These are phyloP conservation scores for Paramecium primaurelia DNA, from an alignment of 73 alveolate species.

Conservation along the genomic window DNA sequence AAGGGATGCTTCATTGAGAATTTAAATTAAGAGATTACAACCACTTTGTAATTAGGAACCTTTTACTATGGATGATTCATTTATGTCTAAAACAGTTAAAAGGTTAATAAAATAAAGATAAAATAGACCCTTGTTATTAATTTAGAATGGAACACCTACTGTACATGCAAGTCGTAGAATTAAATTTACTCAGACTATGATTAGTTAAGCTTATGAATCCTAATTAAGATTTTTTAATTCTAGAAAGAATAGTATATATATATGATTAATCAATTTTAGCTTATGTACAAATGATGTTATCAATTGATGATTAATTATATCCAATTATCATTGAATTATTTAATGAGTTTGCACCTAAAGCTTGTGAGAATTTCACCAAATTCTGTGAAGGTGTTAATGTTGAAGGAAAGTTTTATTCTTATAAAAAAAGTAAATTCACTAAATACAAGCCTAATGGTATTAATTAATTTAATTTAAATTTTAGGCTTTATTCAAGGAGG, in stretches of 20 bases:
- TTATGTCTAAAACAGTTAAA: not conserved
- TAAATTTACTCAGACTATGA: not conserved
- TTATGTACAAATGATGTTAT: not conserved
- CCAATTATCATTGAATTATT: slow-evolving; percentile 34
- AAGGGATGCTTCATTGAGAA: not conserved
- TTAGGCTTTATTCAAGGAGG: slow-evolving; percentile 46
- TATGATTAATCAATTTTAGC: not conserved
- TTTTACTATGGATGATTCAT: slow-evolving; percentile 25
- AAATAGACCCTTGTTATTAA: slow-evolving; percentile 4
- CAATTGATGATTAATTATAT: not conserved
- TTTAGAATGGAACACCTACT: slow-evolving; percentile 39
- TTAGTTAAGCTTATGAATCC: not conserved
- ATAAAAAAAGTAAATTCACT: slow-evolving; percentile 21
- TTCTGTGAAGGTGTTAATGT: slow-evolving; percentile 58
- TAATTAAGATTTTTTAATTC: not conserved
- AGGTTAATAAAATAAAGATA: not conserved
- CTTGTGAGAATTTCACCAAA: slow-evolving; percentile 55
- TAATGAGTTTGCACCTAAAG: slow-evolving; percentile 59
- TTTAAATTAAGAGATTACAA: not conserved
- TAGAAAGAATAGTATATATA: not conserved
- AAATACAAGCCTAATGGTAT: slow-evolving; percentile 43
- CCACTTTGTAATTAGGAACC: not conserved
- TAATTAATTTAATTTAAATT: not conserved
- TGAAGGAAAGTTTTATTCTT: slow-evolving; percentile 45
- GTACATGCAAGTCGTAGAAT: not conserved